Evolutionary conservation across 2,329 filamentous ascomycete species (phyloP), one percentile per base, ranked within the genome.

Genomic region (Calonectria leucothoes): DNA sequence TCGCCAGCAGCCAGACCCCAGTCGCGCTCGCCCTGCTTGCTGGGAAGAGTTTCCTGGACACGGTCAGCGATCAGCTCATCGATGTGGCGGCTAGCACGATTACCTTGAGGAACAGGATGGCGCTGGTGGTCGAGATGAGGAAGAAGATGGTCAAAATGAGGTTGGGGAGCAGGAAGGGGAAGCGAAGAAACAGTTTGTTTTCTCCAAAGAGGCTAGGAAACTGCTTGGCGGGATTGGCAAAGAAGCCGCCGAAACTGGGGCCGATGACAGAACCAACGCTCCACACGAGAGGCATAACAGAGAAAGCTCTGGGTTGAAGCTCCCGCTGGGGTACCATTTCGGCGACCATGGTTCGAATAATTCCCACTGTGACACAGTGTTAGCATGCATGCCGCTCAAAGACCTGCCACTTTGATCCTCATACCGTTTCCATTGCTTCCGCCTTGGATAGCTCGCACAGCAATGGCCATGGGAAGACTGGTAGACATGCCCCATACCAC

Each of bases 261-360:
- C 96, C 96, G 77, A 98, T 94, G 45, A 98, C 95, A 42, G 92
- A 94, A 0, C 96, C 96, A 66, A 98, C 87, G 14, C 93, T 95
- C 94, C 95, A 98, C 37, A 91, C 94, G 20, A 98, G 86, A 5
- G 96, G 96, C 96, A 98, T 98, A 57, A 98, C 88, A 76, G 93
- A 95, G 83, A 98, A 98, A 0, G 97, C 97, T 66, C 92, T 89
- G 0, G 96, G 96, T 81, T 98, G 96, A 8, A 98, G 88, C 81
- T 95, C 94, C 82, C 91, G 95, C 83, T 97, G 92, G 0, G 95
- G 94, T 2, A 98, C 95, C 89, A 98, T 92, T 83, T 98, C 96
- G 0, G 96, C 96, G 2, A 98, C 95, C 86, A 97, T 95, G 20
- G 95, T 98, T 76, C 96, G 88, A 75, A 98, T 93, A 74, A 98